Evolutionary conservation across 768 basidiomycete species (phyloP).

Genomic region (Cyclocybe aegerita): DNA sequence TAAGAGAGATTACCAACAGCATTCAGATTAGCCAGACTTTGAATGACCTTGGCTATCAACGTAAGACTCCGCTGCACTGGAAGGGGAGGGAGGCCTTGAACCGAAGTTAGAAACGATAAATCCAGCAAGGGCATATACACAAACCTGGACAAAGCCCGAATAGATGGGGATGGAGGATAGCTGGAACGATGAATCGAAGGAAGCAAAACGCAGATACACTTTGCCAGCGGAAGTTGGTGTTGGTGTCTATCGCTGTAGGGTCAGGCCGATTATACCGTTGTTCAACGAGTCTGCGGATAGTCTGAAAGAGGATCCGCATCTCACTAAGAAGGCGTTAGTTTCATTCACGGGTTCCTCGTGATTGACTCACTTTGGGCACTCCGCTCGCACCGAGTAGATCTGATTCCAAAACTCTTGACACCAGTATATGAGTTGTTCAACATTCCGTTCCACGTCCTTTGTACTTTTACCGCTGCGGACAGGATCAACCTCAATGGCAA

Average conservation of each 20-base stretch:
- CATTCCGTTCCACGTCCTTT: slow-evolving; percentile 65
- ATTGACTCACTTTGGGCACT: slow-evolving; percentile 71
- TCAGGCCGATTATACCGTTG: slow-evolving; percentile 48
- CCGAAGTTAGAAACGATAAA: slow-evolving; percentile 5
- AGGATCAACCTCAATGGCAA: slow-evolving; percentile 84
- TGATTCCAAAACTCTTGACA: slow-evolving; percentile 78
- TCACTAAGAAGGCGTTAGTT: slow-evolving; percentile 47
- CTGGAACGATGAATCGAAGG: slow-evolving; percentile 86
- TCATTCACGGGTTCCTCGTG: slow-evolving; percentile 3
- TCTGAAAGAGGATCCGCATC: slow-evolving; percentile 66
- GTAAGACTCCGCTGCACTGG: slow-evolving; percentile 80
- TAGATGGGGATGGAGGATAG: slow-evolving; percentile 84
- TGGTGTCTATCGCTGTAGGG: slow-evolving; percentile 38
- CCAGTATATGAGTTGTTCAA: slow-evolving; percentile 74
- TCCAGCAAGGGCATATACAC: slow-evolving; percentile 8
- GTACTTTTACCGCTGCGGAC: slow-evolving; percentile 57
- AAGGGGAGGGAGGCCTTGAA: slow-evolving; percentile 60
- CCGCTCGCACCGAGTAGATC: slow-evolving; percentile 69
- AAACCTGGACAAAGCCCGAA: slow-evolving; percentile 77
- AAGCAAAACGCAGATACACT: slow-evolving; percentile 90
- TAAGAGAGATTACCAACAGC: slow-evolving; percentile 39
- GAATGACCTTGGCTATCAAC: slow-evolving; percentile 84
- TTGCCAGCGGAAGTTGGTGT: slow-evolving; percentile 67
- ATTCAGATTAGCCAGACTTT: slow-evolving; percentile 86
- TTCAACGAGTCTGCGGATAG: slow-evolving; percentile 73